Conservation (phyloP, 139 green algal genomes). For the Picochlorum sp. region DNA sequence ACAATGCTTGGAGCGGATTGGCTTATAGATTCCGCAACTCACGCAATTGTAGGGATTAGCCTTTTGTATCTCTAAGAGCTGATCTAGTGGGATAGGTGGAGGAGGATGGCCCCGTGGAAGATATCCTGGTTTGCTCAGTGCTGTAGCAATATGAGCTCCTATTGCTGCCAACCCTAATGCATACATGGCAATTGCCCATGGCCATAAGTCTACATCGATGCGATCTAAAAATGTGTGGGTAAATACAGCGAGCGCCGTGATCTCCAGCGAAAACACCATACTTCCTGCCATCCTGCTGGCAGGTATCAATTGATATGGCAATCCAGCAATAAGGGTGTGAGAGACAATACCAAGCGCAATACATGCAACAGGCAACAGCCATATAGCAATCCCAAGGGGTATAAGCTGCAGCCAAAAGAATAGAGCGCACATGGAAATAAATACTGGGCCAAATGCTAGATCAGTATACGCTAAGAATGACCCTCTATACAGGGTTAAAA, state of each 20-base stretch:
- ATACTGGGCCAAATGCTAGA: slow-evolving; percentile 10
- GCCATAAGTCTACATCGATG: neutral
- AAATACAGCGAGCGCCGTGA: slow-evolving; percentile 1
- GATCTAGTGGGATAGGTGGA: slow-evolving; percentile 7
- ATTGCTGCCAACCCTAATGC: neutral
- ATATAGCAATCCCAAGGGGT: slow-evolving; percentile 16
- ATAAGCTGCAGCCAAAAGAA: slow-evolving; percentile 8
- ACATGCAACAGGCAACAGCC: slow-evolving; percentile 9
- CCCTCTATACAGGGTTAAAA: slow-evolving; percentile 19
- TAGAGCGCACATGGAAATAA: neutral
- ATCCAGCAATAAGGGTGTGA: slow-evolving; percentile 12
- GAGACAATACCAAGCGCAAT: slow-evolving; percentile 6
- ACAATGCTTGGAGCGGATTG: slow-evolving; percentile 50
- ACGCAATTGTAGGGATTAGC: slow-evolving; percentile 23
- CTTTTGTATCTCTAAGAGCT: slow-evolving; percentile 6
- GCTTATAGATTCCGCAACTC: slow-evolving; percentile 36
- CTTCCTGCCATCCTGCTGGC: slow-evolving; percentile 11
- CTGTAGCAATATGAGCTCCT: slow-evolving; percentile 11
- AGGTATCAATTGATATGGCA: slow-evolving; percentile 19
- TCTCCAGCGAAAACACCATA: slow-evolving; percentile 17
- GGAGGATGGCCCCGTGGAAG: slow-evolving; percentile 7
- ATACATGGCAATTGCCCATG: neutral
- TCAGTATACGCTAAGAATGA: slow-evolving; percentile 16
- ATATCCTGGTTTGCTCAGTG: slow-evolving; percentile 10
- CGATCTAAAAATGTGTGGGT: neutral